Base-by-base conservation (phyloP, 441 rosid genomes). In the Gossypium schwendimanii region DNA sequence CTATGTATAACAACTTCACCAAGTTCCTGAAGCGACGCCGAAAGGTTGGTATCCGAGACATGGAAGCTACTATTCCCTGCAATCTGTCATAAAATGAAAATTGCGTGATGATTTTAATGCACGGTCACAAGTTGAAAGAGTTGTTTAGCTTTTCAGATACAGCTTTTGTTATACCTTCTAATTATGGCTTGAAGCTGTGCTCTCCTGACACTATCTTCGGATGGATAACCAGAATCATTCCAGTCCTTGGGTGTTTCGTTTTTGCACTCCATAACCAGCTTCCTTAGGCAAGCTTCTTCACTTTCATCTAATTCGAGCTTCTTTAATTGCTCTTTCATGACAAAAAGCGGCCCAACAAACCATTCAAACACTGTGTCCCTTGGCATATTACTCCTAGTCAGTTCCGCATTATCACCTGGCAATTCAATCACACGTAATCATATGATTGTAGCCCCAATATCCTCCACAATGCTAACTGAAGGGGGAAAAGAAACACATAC, bases 141-240 rank as follows among this genome's bases (percentile, higher is more conserved):
- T 41, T 23, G 41, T 55, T 50, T 39, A 17, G 14, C 20, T 17
- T 24, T 31, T 57, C 53, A 0, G 2, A 47, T 11, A 21, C 4
- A 1, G 31, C 20, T 44, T 45, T 28, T 10, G 12, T 21, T 3
- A 11, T 75, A 88, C 97, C 97, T 88, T 83, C 97, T 84, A 4
- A 90, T 85, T 45, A 89, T 81, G 81, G 92, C 97, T 77, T 94
- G 95, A 71, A 92, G 75, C 79, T 89, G 97, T n/a, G 94, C 95
- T 81, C 84, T 89, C 75, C 87, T 85, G 44, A 90, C 84, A 1
- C 65, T 74, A 78, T 88, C 89, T 47, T 61, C 23, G 2, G 92
- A 87, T 10, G 95, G 89, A 76, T 87, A 94, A 20, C 79, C 83
- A 8, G 76, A 31, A 49, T 73, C 80, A 68, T 89, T 88, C 97